Conservation (phyloP, 768 basidiomycete species). For the Agaricus sinodeliciosus region DNA sequence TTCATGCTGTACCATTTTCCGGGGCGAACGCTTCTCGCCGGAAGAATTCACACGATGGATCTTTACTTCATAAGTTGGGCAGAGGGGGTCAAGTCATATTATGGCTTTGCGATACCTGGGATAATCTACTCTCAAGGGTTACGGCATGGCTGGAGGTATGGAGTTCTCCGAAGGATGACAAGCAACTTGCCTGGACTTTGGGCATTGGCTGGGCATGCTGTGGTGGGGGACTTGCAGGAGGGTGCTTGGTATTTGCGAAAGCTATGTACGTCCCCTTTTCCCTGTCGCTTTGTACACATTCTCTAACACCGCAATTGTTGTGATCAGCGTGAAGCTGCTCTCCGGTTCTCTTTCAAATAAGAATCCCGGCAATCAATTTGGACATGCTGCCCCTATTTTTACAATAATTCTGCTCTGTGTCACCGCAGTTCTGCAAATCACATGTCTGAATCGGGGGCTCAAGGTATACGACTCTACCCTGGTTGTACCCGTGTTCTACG, state of each 20-base stretch:
- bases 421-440: slow-evolving; percentile 86
- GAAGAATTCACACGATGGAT: background rate
- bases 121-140: slow-evolving; percentile 42
- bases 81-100: slow-evolving; percentile 16
- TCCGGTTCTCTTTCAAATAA: slow-evolving; percentile 71
- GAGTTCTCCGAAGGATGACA: slow-evolving; percentile 79
- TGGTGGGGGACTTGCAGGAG: slow-evolving; percentile 87
- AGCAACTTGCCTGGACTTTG: slow-evolving; percentile 80
- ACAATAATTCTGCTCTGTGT: slow-evolving; percentile 58
- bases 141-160: slow-evolving; percentile 63
- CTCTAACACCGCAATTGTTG: background rate
- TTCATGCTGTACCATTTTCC: slow-evolving; percentile 53
- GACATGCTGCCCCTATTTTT: slow-evolving; percentile 74
- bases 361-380: slow-evolving; percentile 84
- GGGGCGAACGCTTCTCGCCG: slow-evolving; percentile 13
- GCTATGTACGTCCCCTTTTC: slow-evolving; percentile 43
- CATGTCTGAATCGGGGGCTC: slow-evolving; percentile 87
- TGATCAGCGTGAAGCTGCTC: slow-evolving; percentile 68
- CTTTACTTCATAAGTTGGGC: slow-evolving; percentile 16
- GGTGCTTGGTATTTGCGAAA: slow-evolving; percentile 78
- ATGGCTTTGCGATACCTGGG: slow-evolving; percentile 34
- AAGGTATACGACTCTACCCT: slow-evolving; percentile 86
- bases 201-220: slow-evolving; percentile 94
- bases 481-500: slow-evolving; percentile 93
- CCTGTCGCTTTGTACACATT: background rate